phyloP scores from a whole-genome alignment of 495 filamentous ascomycete genomes.

The Penicillium cinerascens region DNA sequence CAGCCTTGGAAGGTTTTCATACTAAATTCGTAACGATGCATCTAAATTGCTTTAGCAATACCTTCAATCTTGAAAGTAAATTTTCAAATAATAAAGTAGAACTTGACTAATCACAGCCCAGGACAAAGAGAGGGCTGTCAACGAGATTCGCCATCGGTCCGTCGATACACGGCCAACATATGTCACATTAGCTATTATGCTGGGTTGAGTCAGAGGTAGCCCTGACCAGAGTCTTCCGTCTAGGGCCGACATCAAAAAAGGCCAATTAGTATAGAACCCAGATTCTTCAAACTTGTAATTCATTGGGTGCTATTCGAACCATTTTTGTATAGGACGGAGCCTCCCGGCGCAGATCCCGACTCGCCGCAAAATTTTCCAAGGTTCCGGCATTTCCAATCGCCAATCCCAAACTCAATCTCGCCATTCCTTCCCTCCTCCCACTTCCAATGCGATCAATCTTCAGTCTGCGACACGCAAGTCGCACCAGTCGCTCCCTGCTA shows the following conservation, averaged over 20 bases:
- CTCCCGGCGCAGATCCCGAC: conserved; percentile 16
- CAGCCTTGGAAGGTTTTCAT: no score
- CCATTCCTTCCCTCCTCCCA: neutral
- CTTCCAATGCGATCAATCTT: conserved; percentile 16
- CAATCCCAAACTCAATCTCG: neutral
- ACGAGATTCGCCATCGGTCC: conserved; percentile 54
- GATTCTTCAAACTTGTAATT: no score
- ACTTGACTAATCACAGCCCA: no score
- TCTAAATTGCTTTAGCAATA: no score
- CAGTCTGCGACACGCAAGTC: conserved; percentile 16
- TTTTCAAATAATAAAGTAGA: no score
- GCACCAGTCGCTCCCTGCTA: neutral
- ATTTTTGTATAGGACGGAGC: neutral
- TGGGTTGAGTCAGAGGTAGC: conserved; percentile 58
- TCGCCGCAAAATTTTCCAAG: neutral
- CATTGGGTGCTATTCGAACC: no score
- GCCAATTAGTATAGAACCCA: no score
- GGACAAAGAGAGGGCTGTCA: neutral
- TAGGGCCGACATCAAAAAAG: conserved; percentile 20
- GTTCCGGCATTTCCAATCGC: conserved; percentile 1
- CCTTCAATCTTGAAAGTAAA: no score
- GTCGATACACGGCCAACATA: conserved; percentile 80
- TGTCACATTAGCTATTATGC: conserved; percentile 67
- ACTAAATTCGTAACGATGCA: no score
- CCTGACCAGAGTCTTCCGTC: conserved; percentile 14